phyloP scores from a whole-genome alignment of 495 filamentous ascomycete species.

The Podospora fimiseda region DNA sequence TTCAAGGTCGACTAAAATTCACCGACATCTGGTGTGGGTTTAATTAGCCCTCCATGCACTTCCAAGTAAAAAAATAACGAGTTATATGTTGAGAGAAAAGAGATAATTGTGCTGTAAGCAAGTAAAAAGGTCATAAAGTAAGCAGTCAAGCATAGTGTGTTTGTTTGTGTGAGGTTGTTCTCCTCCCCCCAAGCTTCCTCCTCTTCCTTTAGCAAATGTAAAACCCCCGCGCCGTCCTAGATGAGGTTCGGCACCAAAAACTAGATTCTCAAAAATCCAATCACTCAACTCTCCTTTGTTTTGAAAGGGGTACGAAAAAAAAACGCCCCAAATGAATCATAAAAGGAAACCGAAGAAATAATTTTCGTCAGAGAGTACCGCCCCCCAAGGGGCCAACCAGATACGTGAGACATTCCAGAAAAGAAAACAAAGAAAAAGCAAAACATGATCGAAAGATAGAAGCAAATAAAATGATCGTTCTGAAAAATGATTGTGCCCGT shows the following conservation, averaged over 20 bases:
- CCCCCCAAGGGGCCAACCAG: background rate
- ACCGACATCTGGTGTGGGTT: too few relatives aligned
- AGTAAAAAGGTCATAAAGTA: too few relatives aligned
- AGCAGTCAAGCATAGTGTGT: background rate
- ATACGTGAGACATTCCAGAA: constrained; percentile 1
- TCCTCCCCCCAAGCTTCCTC: background rate
- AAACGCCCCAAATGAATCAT: background rate
- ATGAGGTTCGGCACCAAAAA: too few relatives aligned
- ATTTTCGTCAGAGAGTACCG: background rate
- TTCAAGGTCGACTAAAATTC: too few relatives aligned
- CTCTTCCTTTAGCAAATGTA: too few relatives aligned
- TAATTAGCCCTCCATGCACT: too few relatives aligned
- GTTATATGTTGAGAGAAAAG: too few relatives aligned
- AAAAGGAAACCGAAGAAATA: background rate
- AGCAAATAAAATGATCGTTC: background rate
- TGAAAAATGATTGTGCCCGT: background rate
- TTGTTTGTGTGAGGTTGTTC: background rate
- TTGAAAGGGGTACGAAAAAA: background rate
- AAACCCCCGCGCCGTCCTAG: too few relatives aligned
- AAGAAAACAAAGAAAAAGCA: constrained; percentile 2
- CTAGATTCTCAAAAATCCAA: too few relatives aligned
- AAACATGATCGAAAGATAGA: constrained; percentile 4
- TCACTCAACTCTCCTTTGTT: background rate
- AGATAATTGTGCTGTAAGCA: constrained; percentile 2
- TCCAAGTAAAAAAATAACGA: too few relatives aligned